Base-by-base conservation (phyloP, 805 yeast genomes). In the Saccharomyces mikatae region DNA sequence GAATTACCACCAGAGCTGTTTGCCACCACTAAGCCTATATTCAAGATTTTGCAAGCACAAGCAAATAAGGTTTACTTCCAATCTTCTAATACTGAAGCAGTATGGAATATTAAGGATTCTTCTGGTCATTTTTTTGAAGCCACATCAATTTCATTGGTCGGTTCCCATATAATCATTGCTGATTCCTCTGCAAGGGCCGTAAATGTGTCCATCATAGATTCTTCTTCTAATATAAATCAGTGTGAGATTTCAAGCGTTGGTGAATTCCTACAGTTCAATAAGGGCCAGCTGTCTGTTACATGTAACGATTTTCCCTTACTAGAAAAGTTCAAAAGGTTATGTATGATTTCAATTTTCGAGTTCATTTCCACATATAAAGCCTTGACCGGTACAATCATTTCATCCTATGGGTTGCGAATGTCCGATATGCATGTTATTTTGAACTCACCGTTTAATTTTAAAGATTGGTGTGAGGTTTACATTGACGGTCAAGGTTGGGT, bases 381-480 rank as follows among this genome's bases (percentile, higher is more conserved):
- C 2, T 48, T 65, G 31, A 67, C 71, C 4, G 71, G 65, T 4
- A 58, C 67, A 2, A 48, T 67, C 3, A 61, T 66, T n/a, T 62
- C 69, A 2, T 48, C 62, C 2, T 46, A 62, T 50, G 70, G 70
- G 2, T 32, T 61, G 17, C 56, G 54, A 48, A 57, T 69, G 51
- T 61, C 67, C 5, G 71, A 68, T 55, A 68, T 69, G 46, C 62
- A 62, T 49, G 48, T 66, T 14, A 58, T 69, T 2, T 51, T 69
- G 44, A 59, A 63, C 51, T 61, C 68, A 4, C 59, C 62, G 28
- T 65, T 55, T 44, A 66, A 61, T 53, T 69, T 62, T 53, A 67
- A 68, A 52, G 72, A 69, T 55, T 69, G 72, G 72, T 69, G 72
- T 52, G 67, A 66, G 53, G 59, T 69, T 14, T 62, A 65, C 46